Percentiles rank a stretch among this genome's conserved stretches.
These are phyloP conservation scores for Grosmannia huntii DNA, from an alignment of 2,329 filamentous ascomycete genomes.

Conservation along the genomic window DNA sequence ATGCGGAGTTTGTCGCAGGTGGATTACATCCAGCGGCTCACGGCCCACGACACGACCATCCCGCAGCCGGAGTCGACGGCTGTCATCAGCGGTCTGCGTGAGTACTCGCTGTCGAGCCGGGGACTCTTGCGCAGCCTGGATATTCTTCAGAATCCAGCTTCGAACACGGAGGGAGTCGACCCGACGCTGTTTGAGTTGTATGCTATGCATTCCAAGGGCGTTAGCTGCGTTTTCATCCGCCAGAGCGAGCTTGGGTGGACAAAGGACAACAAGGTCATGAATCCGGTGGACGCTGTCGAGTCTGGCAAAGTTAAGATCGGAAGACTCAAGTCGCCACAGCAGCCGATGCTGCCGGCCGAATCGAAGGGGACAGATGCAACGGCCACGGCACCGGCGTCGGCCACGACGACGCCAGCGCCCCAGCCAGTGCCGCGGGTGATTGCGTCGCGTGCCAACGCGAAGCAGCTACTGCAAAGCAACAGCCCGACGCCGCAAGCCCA, in stretches of 20 bases:
- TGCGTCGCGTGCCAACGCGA: constrained; percentile 19
- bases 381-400: neutral
- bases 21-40: constrained; percentile 69
- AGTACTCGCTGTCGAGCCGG: constrained; percentile 82
- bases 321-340: constrained; percentile 45
- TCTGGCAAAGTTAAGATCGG: constrained; percentile 63
- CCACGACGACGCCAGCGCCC: constrained; percentile 11
- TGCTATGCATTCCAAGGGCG: constrained; percentile 92
- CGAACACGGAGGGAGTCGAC: constrained; percentile 51
- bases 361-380: constrained; percentile 12
- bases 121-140: constrained; percentile 83
- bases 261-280: constrained; percentile 74
- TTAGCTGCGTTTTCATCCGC: constrained; percentile 79
- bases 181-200: constrained; percentile 85
- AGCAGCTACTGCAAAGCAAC: constrained; percentile 21
- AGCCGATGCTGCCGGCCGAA: constrained; percentile 30
- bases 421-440: constrained; percentile 17
- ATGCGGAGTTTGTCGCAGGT: constrained; percentile 75
- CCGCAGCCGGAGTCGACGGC: constrained; percentile 88
- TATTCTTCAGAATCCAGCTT: constrained; percentile 62
- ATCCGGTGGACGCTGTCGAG: constrained; percentile 62
- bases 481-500: constrained; percentile 12
- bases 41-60: constrained; percentile 56
- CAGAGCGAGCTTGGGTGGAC: constrained; percentile 88
- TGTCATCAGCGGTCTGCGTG: constrained; percentile 91